Percentiles rank a stretch among this genome's conserved stretches.
These are phyloP conservation scores for Rhodotorula paludigena DNA, from an alignment of 768 basidiomycete species.

Conservation along the genomic window DNA sequence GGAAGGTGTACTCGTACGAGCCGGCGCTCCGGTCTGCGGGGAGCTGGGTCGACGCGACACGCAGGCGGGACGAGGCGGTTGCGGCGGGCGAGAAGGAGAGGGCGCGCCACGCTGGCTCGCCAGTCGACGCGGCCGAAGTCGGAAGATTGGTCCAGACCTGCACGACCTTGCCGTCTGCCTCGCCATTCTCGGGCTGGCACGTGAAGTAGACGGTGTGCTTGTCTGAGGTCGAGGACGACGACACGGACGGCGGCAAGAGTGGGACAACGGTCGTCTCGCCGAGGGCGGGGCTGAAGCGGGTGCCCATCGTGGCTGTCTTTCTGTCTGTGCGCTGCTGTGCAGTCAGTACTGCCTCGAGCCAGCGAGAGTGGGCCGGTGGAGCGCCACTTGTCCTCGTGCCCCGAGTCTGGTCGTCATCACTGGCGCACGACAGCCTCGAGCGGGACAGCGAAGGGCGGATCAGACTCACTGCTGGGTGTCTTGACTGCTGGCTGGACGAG, in stretches of 20 bases:
- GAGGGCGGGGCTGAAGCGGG: neutral
- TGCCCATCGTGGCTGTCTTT: neutral
- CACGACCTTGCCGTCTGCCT: no score
- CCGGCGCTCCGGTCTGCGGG: neutral
- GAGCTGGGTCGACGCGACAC: neutral
- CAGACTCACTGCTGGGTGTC: no score
- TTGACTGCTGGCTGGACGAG: no score
- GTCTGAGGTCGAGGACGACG: neutral
- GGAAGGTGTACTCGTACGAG: conserved; percentile 15
- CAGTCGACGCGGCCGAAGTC: neutral
- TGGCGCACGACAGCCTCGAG: no score
- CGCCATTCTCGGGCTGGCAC: neutral
- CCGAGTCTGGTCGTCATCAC: no score
- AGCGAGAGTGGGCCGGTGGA: no score
- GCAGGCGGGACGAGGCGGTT: neutral
- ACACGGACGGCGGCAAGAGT: neutral
- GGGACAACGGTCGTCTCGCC: neutral
- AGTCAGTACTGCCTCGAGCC: no score
- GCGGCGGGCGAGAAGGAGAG: neutral
- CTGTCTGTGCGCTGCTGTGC: neutral
- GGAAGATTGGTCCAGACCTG: conserved; percentile 19
- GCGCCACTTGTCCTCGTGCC: neutral
- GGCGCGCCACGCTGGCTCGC: neutral
- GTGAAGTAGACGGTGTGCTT: neutral
- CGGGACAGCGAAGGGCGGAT: no score